Evolutionary conservation across 306 rosid genomes (phyloP).

Genomic region (Glycyrrhiza uralensis): DNA sequence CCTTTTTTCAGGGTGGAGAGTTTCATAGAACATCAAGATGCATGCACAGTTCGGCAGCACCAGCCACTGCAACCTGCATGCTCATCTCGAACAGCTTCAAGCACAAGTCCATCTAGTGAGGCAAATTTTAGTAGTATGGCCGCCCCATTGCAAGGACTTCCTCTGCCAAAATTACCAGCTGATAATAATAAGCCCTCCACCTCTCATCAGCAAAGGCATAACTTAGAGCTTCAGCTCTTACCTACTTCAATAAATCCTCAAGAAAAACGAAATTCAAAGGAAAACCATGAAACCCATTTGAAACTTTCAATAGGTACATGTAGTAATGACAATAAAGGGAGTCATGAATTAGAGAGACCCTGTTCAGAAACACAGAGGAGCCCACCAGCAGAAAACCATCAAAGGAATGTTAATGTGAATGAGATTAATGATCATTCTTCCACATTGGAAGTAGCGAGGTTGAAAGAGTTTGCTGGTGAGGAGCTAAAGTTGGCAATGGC

Average conservation of each 20-base stretch:
- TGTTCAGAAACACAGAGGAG: background rate
- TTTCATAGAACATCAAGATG: slow-evolving; percentile 96
- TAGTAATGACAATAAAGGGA: background rate
- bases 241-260: slow-evolving; percentile 39
- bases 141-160: slow-evolving; percentile 44
- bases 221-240: slow-evolving; percentile 77
- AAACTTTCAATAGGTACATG: slow-evolving; percentile 76
- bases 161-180: slow-evolving; percentile 35
- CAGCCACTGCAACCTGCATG: slow-evolving; percentile 52
- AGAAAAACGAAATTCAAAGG: slow-evolving; percentile 23
- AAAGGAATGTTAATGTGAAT: background rate
- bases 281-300: slow-evolving; percentile 50
- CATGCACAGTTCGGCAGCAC: slow-evolving; percentile 55
- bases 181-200: slow-evolving; percentile 21
- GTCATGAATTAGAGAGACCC: slow-evolving; percentile 6
- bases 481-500: slow-evolving; percentile 63
- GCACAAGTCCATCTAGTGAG: slow-evolving; percentile 78
- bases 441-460: slow-evolving; percentile 35
- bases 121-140: slow-evolving; percentile 48
- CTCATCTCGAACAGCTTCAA: slow-evolving; percentile 77
- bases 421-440: too few species aligned
- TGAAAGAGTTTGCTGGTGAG: slow-evolving; percentile 44
- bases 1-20: slow-evolving; percentile 75
- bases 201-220: slow-evolving; percentile 27
- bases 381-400: too few species aligned